These are phyloP conservation scores for Leptographium wingfieldii DNA, from an alignment of 2,329 filamentous ascomycete genomes.

Conservation along the genomic window DNA sequence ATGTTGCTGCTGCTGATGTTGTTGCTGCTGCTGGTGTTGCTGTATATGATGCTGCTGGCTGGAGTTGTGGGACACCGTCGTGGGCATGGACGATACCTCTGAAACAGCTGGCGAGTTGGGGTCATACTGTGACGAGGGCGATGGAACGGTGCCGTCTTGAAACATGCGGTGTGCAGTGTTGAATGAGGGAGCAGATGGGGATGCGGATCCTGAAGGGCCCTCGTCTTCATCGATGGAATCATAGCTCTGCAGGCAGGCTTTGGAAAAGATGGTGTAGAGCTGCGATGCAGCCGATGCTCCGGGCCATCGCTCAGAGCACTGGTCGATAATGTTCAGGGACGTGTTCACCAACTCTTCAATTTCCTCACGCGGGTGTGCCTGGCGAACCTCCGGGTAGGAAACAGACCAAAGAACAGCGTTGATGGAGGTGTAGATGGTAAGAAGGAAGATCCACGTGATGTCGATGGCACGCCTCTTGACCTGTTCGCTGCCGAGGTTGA, in stretches of 20 bases:
- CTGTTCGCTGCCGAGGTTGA: conserved; percentile 68
- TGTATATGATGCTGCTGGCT: conserved; percentile 13
- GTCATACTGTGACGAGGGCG: conserved; percentile 36
- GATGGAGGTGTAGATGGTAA: conserved; percentile 80
- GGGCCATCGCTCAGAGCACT: conserved; percentile 81
- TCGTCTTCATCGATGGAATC: conserved; percentile 43
- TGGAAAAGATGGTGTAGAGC: conserved; percentile 75
- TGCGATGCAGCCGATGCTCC: conserved; percentile 74
- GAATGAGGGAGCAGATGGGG: neutral
- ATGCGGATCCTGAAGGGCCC: conserved; percentile 8
- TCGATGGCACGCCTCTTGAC: conserved; percentile 66
- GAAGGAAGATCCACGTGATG: conserved; percentile 86
- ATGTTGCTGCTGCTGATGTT: neutral
- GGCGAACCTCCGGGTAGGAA: conserved; percentile 74
- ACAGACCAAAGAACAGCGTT: conserved; percentile 88
- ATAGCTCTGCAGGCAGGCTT: conserved; percentile 80
- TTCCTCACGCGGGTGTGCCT: conserved; percentile 57
- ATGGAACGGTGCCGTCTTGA: conserved; percentile 21
- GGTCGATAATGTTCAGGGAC: conserved; percentile 65
- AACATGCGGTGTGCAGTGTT: conserved; percentile 10
- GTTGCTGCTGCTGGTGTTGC: conserved; percentile 12
- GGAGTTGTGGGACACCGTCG: conserved; percentile 12
- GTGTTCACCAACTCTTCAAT: conserved; percentile 63
- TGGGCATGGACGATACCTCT: conserved; percentile 21
- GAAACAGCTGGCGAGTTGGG: conserved; percentile 33